These are phyloP conservation scores for Fragaria vesca DNA, from an alignment of 306 rosid species.

Conservation along the genomic window DNA sequence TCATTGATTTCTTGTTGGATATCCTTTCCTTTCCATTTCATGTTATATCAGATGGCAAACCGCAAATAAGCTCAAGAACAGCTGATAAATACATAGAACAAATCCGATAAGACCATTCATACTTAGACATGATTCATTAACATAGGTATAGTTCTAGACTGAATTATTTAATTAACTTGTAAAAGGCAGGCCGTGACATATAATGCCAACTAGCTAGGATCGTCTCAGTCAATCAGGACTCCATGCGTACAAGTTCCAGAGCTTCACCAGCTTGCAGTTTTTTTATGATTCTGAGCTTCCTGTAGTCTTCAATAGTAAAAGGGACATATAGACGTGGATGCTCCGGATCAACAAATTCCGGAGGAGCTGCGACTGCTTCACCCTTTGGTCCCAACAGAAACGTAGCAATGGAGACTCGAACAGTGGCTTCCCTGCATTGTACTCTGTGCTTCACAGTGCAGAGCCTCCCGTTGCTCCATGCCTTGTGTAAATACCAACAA, in stretches of 20 bases:
- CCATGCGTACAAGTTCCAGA: conserved; percentile 31
- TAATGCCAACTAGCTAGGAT: neutral
- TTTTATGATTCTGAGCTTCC: conserved; percentile 35
- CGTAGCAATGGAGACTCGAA: conserved; percentile 46
- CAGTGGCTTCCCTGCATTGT: conserved; percentile 45
- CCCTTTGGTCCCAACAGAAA: conserved; percentile 49
- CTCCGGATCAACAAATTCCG: conserved; percentile 41
- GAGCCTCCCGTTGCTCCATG: conserved; percentile 70
- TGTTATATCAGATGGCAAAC: too few relatives aligned
- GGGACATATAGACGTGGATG: conserved; percentile 43
- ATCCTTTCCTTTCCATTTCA: too few relatives aligned
- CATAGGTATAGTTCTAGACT: too few relatives aligned
- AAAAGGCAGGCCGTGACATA: neutral
- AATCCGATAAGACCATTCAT: too few relatives aligned
- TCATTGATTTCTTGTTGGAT: too few relatives aligned
- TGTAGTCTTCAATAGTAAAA: conserved; percentile 37
- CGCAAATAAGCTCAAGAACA: too few relatives aligned
- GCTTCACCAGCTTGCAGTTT: conserved; percentile 44
- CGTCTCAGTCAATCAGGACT: conserved; percentile 3
- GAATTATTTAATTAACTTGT: too few relatives aligned
- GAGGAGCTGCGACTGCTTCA: conserved; percentile 43
- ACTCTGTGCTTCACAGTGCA: conserved; percentile 53
- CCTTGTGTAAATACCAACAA: neutral
- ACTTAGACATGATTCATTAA: too few relatives aligned
- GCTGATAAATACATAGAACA: too few relatives aligned